These are phyloP conservation scores for Cystofilobasidium ferigula DNA, from an alignment of 768 basidiomycete genomes.

Conservation along the genomic window DNA sequence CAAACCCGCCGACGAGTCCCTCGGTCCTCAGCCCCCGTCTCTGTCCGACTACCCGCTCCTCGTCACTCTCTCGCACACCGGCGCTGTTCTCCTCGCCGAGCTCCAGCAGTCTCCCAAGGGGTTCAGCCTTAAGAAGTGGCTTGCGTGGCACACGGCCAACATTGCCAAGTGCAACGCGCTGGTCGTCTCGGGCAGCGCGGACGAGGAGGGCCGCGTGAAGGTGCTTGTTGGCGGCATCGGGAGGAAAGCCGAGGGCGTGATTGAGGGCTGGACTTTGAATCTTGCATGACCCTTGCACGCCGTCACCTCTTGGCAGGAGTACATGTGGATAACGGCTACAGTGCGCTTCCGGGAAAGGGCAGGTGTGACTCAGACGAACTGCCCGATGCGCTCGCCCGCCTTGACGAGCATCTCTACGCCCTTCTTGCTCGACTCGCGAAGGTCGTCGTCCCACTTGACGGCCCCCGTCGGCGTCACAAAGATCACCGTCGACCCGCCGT, in stretches of 20 bases:
- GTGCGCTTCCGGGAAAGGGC: too few species aligned
- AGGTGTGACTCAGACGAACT: conserved; percentile 1
- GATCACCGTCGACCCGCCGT: conserved; percentile 1
- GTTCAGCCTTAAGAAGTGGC: neutral
- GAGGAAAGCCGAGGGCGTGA: neutral
- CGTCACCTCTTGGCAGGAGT: too few species aligned
- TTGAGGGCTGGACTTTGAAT: neutral
- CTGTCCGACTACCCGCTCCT: neutral
- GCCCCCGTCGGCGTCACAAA: conserved; percentile 5
- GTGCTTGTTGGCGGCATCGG: neutral
- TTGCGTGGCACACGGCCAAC: neutral
- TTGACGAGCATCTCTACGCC: conserved; percentile 59
- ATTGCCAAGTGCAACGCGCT: neutral
- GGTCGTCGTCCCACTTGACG: conserved; percentile 47
- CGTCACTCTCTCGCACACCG: neutral
- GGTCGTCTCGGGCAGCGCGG: neutral
- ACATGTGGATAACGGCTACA: too few species aligned
- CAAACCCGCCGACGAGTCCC: neutral
- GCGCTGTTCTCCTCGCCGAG: neutral
- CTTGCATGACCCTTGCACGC: neutral
- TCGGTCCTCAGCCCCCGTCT: neutral
- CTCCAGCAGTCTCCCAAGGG: neutral
- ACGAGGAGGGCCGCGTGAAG: neutral
- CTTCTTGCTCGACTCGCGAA: conserved; percentile 47
- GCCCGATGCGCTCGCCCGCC: conserved; percentile 42